Conservation (phyloP, 1,139 yeast species). For the Kodamaea arcana region DNA sequence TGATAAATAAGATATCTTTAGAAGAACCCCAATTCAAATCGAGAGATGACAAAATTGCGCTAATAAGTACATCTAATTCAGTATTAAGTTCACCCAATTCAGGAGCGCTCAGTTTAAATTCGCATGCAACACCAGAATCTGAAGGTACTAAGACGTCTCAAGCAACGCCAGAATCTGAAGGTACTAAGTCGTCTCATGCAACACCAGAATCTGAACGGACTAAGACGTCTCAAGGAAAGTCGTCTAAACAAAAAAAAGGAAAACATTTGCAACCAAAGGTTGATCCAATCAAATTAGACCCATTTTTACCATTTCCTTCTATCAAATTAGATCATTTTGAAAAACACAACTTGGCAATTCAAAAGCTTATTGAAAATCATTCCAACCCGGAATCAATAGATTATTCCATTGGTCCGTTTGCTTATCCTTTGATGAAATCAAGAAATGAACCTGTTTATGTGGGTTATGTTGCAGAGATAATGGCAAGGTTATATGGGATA, state of each 20-base stretch:
- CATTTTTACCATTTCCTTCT: conserved; percentile 55
- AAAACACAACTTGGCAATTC: conserved; percentile 15
- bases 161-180: neutral
- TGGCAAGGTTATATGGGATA: conserved; percentile 49
- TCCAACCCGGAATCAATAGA: conserved; percentile 11
- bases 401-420: conserved; percentile 24
- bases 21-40: neutral
- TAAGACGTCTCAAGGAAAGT: neutral
- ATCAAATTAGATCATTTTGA: conserved; percentile 61
- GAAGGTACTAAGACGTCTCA: neutral
- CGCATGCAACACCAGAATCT: too few relatives aligned
- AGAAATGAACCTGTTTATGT: conserved; percentile 90
- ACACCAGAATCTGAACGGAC: neutral
- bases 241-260: conserved; percentile 1
- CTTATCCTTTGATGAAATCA: conserved; percentile 65
- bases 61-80: too few relatives aligned
- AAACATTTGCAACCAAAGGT: conserved; percentile 10
- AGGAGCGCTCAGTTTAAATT: too few relatives aligned
- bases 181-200: too few relatives aligned
- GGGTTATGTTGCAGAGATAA: conserved; percentile 74
- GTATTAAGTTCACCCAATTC: too few relatives aligned
- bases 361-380: conserved; percentile 10
- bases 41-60: too few relatives aligned
- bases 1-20: conserved; percentile 3
- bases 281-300: conserved; percentile 31